Evolutionary conservation across 768 basidiomycete species (phyloP).

Genomic region (Porphyrellus cyaneotinctus): DNA sequence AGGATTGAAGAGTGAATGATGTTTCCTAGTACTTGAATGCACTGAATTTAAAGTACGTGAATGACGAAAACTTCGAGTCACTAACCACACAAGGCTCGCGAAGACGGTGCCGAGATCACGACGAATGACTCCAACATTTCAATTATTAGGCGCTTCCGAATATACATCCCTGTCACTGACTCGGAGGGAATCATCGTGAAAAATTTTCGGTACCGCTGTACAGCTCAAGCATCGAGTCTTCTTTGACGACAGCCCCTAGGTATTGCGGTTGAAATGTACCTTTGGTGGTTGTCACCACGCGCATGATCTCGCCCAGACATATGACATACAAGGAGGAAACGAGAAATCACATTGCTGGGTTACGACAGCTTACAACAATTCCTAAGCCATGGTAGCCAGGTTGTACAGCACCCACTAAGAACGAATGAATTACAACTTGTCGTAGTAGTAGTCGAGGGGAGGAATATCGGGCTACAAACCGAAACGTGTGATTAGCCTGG

Average conservation of each 20-base stretch:
- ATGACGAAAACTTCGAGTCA: slow-evolving; percentile 10
- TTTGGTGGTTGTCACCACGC: background rate
- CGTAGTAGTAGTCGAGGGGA: slow-evolving; percentile 84
- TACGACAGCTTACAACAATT: slow-evolving; percentile 20
- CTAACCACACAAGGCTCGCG: background rate
- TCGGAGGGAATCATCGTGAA: background rate
- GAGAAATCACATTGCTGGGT: slow-evolving; percentile 12
- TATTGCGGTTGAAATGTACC: no score
- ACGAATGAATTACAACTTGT: slow-evolving; percentile 64
- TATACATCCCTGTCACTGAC: background rate
- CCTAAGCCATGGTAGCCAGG: slow-evolving; percentile 4
- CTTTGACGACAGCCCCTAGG: no score
- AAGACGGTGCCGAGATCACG: background rate
- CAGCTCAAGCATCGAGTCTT: no score
- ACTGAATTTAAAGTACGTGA: slow-evolving; percentile 1
- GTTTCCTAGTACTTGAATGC: background rate
- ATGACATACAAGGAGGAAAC: background rate
- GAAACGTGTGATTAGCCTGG: slow-evolving; percentile 9
- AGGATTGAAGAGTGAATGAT: background rate
- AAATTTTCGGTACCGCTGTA: background rate
- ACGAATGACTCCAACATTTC: background rate
- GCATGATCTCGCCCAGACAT: background rate
- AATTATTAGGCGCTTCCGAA: background rate
- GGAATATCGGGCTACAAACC: slow-evolving; percentile 75
- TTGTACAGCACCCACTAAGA: slow-evolving; percentile 5